Evolutionary conservation across 139 green algal genomes (phyloP).

Genomic region (Picochlorum costavermella): DNA sequence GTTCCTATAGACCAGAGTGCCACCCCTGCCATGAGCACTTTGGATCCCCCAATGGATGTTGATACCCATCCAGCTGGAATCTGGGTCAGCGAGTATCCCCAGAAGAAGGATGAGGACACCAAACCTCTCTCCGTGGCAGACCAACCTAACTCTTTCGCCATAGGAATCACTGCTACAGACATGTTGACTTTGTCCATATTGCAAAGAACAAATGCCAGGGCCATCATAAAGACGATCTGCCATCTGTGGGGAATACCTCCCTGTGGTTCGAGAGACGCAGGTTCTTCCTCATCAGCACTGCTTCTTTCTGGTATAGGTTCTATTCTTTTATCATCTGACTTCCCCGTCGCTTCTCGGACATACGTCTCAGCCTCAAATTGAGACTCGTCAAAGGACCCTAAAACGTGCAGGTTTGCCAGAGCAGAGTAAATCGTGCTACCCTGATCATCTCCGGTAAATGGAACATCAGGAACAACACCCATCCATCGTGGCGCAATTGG

Average conservation of each 20-base stretch:
- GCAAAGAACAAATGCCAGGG: slow-evolving; percentile 78
- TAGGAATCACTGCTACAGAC: slow-evolving; percentile 96
- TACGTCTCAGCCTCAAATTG: slow-evolving; percentile 6
- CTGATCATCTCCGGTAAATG: slow-evolving; percentile 33
- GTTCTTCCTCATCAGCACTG: neutral
- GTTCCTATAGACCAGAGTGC: slow-evolving; percentile 87
- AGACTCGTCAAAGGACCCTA: slow-evolving; percentile 16
- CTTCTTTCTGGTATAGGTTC: neutral
- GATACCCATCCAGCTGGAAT: slow-evolving; percentile 87
- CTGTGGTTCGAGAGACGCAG: slow-evolving; percentile 6
- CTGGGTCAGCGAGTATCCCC: slow-evolving; percentile 89
- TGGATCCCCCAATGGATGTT: slow-evolving; percentile 73
- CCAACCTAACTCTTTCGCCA: slow-evolving; percentile 92
- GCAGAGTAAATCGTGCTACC: slow-evolving; percentile 23
- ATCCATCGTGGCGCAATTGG: slow-evolving; percentile 1
- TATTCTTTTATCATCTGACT: too few species aligned
- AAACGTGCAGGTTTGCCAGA: slow-evolving; percentile 10
- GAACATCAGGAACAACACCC: slow-evolving; percentile 12
- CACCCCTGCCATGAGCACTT: slow-evolving; percentile 80
- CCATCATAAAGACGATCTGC: slow-evolving; percentile 47
- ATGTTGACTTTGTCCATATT: slow-evolving; percentile 99
- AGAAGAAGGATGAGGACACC: slow-evolving; percentile 95
- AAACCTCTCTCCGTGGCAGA: slow-evolving; percentile 73
- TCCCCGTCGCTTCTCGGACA: neutral
- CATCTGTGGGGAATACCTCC: slow-evolving; percentile 41